Base-by-base conservation (phyloP, 371 early-diverging fungal genomes). In the Mucor indicus region DNA sequence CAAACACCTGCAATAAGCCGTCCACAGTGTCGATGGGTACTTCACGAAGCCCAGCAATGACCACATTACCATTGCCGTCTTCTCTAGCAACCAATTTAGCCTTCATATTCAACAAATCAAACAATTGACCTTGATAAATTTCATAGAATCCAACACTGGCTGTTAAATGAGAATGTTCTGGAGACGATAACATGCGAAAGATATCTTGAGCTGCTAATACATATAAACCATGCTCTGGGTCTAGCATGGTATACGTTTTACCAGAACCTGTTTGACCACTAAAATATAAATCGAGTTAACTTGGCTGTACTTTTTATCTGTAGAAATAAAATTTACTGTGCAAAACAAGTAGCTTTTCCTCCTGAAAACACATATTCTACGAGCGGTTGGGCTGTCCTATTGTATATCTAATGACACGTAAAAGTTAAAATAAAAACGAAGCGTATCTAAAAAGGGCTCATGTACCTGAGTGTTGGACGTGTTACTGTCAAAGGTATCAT, bases 241-340 rank as follows among this genome's bases (percentile, higher is more conserved):
- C 92, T 47, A 98, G 74, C 99, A 99, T 98, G 1, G 99, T 99
- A 67, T 89, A 90, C 0, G 99, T 99, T 67, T 99, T 99, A 25
- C 99, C 99, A 21, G 70, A 67, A 24, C 83, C 96, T 9, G 99
- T 98, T 69, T 98, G 99, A 0, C 99, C 98, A 74, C 89, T 87
- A 44, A 25, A 30, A 13, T 11, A 23, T 1, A 36, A 13, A 13
- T 13, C 4, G 12, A 24, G 20, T 24, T 2, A 13, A 8, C 4
- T 19, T 17, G 20, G 7, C 6, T 33, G 12, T 19, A 15, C 6
- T 21, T 9, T 41, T 22, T 7, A 22, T 22, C 2, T 38, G n/a
- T 17, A 12, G 9, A 22, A 25, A 15, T 30, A 7, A 15, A 27
- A 62, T 65, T 62, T 84, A 91, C 88, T 98, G 98, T 38, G 98